Evolutionary conservation across 495 filamentous ascomycete genomes (phyloP).

Genomic region (Xylaria nigripes): DNA sequence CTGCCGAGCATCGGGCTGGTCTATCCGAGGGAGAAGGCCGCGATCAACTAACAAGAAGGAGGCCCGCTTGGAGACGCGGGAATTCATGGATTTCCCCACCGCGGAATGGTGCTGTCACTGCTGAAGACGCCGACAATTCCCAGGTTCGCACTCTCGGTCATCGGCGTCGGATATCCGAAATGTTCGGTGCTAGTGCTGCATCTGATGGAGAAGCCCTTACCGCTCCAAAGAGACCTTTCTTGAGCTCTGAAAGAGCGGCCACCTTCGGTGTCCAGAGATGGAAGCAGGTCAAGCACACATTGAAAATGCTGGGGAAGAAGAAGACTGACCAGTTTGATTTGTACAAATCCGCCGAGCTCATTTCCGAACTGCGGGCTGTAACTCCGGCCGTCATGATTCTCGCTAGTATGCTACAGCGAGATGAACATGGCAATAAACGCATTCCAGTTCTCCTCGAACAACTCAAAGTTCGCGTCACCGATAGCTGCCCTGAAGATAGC

Average conservation of each 20-base stretch:
- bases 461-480: slow-evolving; percentile 76
- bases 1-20: slow-evolving; percentile 58
- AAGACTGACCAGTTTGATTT: slow-evolving; percentile 84
- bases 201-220: slow-evolving; percentile 44
- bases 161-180: slow-evolving; percentile 62
- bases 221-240: slow-evolving; percentile 40
- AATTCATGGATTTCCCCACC: slow-evolving; percentile 42
- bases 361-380: slow-evolving; percentile 89
- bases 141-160: slow-evolving; percentile 58
- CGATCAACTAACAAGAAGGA: slow-evolving; percentile 54
- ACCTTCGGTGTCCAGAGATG: slow-evolving; percentile 79
- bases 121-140: slow-evolving; percentile 37
- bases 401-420: slow-evolving; percentile 93
- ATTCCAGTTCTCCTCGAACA: slow-evolving; percentile 95
- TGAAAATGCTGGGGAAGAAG: slow-evolving; percentile 74
- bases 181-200: slow-evolving; percentile 48
- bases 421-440: slow-evolving; percentile 89
- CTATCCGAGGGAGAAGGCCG: slow-evolving; percentile 87
- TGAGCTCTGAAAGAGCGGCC: slow-evolving; percentile 56
- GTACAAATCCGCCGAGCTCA: slow-evolving; percentile 89
- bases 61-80: slow-evolving; percentile 47
- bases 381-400: slow-evolving; percentile 86
- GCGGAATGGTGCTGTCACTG: slow-evolving; percentile 29
- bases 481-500: slow-evolving; percentile 56
- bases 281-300: slow-evolving; percentile 73